Conservation (phyloP, 139 green algal genomes). For the Closterium sp. region DNA sequence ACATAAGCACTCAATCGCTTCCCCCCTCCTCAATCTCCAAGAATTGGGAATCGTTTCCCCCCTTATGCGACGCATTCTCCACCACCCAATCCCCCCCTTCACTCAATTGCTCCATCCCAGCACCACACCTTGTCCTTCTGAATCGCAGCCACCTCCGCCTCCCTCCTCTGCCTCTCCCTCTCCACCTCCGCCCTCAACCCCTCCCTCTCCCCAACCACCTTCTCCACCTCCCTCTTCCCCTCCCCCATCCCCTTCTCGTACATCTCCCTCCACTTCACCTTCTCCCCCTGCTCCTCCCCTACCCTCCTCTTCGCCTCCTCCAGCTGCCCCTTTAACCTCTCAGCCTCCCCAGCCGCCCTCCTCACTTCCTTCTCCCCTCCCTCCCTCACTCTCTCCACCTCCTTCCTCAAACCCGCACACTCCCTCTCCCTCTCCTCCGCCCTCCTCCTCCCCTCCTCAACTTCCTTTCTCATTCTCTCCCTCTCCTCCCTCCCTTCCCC, state of each 20-base stretch:
- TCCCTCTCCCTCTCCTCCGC: not conserved
- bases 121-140: not conserved
- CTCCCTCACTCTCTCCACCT: not conserved
- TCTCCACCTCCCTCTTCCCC: not conserved
- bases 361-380: not conserved
- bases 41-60: not conserved
- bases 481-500: not conserved
- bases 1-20: too few relatives aligned
- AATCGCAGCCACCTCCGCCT: not conserved
- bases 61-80: not conserved
- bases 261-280: not conserved
- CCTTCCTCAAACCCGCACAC: not conserved
- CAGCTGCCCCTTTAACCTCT: not conserved
- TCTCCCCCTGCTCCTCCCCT: not conserved
- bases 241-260: not conserved
- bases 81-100: not conserved
- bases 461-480: not conserved
- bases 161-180: not conserved
- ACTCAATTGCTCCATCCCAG: not conserved
- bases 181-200: not conserved
- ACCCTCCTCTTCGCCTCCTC: not conserved
- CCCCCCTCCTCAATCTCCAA: too few relatives aligned
- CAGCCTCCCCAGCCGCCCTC: not conserved
- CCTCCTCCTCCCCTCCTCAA: not conserved
- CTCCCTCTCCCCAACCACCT: not conserved